Base-by-base conservation (phyloP, 768 basidiomycete genomes). In the Suillus brevipes region DNA sequence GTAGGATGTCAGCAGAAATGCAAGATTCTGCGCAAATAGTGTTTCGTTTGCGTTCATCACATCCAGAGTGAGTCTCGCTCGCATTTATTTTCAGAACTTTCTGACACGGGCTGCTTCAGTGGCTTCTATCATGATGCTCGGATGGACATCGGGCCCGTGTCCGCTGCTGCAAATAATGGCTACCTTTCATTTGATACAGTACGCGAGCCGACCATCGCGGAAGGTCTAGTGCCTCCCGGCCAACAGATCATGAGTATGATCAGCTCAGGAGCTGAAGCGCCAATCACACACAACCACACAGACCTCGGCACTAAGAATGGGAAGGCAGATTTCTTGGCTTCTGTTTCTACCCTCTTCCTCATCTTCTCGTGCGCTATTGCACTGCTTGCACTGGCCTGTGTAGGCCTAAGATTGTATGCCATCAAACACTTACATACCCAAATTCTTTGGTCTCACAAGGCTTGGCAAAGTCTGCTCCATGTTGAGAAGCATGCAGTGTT, bases 281-380 rank as follows among this genome's bases (percentile, higher is more conserved):
- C 53, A 14, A 55, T 20, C 3, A 14, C 20, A 12, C 34, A 55
- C 6, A 13, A 36, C 53, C 34, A 13, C 53, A 20, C 20, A 34
- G 20, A 34, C 31, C 53, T n/a, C 20, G 53, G n/a, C 34, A 36
- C 34, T 13, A 6, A 55, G 12, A 20, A 55, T 36, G 31, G 31
- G 20, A n/a, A 55, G 14, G 34, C 53, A 55, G 53, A 31, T n/a
- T n/a, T 55, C 34, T 55, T 36, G 53, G n/a, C 53, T 55, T 55
- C 36, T 36, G 53, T 6, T 34, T 55, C 12, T 55, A 55, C 34
- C 2, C 61, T 67, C 7, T 68, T 74, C 12, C 50, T 77, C 18
- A 61, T 64, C 40, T 69, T 75, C 56, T 73, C 75, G n/a, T 75
- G 74, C 53, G 16, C 70, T 8, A 67, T 65, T 52, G 71, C 70